Evolutionary conservation across 768 basidiomycete species (phyloP), one percentile per base, ranked within the genome.

Genomic region (Daedaleopsis nitida): DNA sequence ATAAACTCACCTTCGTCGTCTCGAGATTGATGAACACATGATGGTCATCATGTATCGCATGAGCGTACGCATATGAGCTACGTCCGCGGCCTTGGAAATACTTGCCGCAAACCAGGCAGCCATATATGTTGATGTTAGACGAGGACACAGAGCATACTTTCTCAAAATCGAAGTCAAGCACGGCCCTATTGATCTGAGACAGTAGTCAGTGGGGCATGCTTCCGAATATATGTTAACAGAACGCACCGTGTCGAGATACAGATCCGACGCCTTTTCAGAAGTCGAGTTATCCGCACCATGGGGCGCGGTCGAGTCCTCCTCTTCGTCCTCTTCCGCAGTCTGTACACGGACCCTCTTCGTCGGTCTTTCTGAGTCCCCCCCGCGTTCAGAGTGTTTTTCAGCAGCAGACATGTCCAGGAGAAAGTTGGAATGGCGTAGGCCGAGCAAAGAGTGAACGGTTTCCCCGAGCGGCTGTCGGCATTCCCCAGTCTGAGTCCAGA

Each of bases 131-230:
- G 81, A 97, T 95, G 76, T 98, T 96, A 44, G 92, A 91, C 57
- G 94, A 81, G 38, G 94, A 97, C 54, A 98, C 93, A 10, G 96
- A 98, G 81, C 97, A 99, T 27, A 98, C 85, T 81, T 96, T 95
- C 78, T 99, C 97, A 69, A 99, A 99, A 77, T 99, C 97, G 76
- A 99, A 99, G 75, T 99, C 97, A 59, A 99, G 85, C 48, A 86
- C 81, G 50, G 83, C 85, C 63, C 97, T 85, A 73, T 97, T 94
- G 65, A 98, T 92, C 96, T 98, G 71, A 34, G 53, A 17, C 17
- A 12, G 37, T 12, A 5, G 11, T 17, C 61, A 39, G 52, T 34
- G 53, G 47, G 54, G 48, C 27, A 43, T 44, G 23, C 14, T 19
- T 65, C 47, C 1, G 9, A 9, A 34, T 12, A 14, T 14, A 19